Evolutionary conservation across 2,329 filamentous ascomycete species (phyloP).

Genomic region (Trichoderma breve): DNA sequence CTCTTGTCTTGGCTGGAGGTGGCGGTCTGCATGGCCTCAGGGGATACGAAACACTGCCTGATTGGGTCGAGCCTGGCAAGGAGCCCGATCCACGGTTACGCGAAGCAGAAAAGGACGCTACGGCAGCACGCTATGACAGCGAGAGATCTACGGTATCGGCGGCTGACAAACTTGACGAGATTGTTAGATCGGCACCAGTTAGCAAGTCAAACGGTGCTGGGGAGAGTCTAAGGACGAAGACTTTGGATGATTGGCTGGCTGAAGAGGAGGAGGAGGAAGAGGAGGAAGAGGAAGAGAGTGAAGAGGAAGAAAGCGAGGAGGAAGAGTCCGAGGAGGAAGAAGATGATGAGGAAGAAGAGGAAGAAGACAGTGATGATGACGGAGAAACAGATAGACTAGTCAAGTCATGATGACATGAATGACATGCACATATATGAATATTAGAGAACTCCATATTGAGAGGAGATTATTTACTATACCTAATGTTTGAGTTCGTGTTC

Average conservation of each 20-base stretch:
- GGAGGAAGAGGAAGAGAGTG: constrained; percentile 50
- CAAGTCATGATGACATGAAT: constrained; percentile 22
- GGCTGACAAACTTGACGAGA: constrained; percentile 62
- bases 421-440: neutral
- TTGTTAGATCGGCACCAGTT: constrained; percentile 38
- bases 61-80: constrained; percentile 77
- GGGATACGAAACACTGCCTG: constrained; percentile 76
- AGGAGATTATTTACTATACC: neutral
- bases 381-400: constrained; percentile 47
- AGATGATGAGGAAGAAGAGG: constrained; percentile 46
- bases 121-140: constrained; percentile 33
- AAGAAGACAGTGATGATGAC: constrained; percentile 49
- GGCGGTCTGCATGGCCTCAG: constrained; percentile 69
- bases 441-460: neutral
- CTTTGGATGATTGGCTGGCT: constrained; percentile 88
- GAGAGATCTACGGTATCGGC: constrained; percentile 50
- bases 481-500: neutral
- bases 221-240: constrained; percentile 65
- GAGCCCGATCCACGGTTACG: constrained; percentile 77
- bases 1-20: constrained; percentile 77
- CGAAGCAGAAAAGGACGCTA: constrained; percentile 48
- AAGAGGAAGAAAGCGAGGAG: constrained; percentile 45
- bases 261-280: constrained; percentile 62
- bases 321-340: constrained; percentile 48
- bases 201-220: constrained; percentile 49